These are phyloP conservation scores for Xylariaceae sp. DNA, from an alignment of 2,329 filamentous ascomycete genomes.

Conservation along the genomic window DNA sequence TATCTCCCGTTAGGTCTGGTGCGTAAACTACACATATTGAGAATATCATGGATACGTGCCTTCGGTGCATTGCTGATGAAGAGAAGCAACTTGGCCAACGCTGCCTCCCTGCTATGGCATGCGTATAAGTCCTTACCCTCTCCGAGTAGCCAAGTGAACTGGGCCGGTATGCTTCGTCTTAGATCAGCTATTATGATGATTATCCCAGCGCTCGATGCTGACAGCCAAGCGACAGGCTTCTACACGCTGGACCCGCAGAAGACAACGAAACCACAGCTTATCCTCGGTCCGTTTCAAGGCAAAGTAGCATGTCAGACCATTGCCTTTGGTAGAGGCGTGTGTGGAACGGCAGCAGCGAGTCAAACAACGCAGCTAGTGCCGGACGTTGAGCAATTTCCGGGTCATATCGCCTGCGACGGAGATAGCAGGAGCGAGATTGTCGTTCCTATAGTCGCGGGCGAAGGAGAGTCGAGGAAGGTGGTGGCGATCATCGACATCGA, in stretches of 20 bases:
- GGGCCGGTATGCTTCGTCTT: constrained; percentile 62
- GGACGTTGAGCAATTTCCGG: constrained; percentile 76
- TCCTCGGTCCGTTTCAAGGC: constrained; percentile 81
- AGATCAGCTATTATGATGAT: neutral
- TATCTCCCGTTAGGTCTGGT: constrained; percentile 57
- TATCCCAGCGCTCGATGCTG: neutral
- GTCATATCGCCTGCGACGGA: constrained; percentile 82
- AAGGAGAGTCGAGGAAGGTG: constrained; percentile 49
- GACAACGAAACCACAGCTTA: constrained; percentile 56
- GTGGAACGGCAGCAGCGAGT: constrained; percentile 70
- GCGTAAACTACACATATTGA: constrained; percentile 25
- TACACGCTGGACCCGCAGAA: constrained; percentile 67
- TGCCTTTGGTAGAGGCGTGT: constrained; percentile 74
- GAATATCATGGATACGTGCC: too few species aligned
- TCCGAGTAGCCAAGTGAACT: constrained; percentile 74
- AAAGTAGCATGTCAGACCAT: constrained; percentile 83
- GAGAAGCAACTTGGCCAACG: constrained; percentile 75
- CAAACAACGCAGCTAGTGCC: constrained; percentile 67
- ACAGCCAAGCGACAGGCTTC: constrained; percentile 62
- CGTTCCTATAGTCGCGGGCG: constrained; percentile 66
- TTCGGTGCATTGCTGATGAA: too few species aligned
- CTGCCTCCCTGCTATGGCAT: constrained; percentile 79
- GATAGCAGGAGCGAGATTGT: constrained; percentile 81
- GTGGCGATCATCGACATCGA: constrained; percentile 83
- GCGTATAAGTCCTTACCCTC: constrained; percentile 73